Evolutionary conservation across 2,329 filamentous ascomycete genomes (phyloP).

Genomic region (Parafenestella ontariensis): DNA sequence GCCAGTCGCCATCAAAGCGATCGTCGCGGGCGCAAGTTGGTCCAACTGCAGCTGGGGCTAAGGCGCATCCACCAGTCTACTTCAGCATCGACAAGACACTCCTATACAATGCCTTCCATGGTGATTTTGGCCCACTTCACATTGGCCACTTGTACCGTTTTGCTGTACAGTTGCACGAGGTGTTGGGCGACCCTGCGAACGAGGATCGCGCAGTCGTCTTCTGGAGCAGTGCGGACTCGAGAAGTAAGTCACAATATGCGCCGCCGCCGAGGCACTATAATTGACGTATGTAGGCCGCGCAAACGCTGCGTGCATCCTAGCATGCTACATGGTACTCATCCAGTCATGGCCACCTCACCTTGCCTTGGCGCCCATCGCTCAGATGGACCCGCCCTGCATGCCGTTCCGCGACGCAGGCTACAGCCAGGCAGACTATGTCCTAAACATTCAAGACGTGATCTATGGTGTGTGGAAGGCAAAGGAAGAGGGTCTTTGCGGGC

Average conservation of each 20-base stretch:
- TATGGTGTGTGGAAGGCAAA: slow-evolving; percentile 99
- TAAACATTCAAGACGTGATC: slow-evolving; percentile 96
- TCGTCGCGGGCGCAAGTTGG: slow-evolving; percentile 70
- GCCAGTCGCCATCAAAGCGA: slow-evolving; percentile 75
- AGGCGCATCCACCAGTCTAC: slow-evolving; percentile 76
- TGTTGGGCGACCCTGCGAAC: slow-evolving; percentile 89
- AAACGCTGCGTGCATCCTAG: slow-evolving; percentile 92
- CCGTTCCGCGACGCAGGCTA: slow-evolving; percentile 98
- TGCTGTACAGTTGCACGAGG: slow-evolving; percentile 93
- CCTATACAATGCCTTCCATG: slow-evolving; percentile 97
- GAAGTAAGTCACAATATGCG: slow-evolving; percentile 67
- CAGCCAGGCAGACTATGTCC: slow-evolving; percentile 94
- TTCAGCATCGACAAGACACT: slow-evolving; percentile 93
- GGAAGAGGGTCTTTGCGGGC: slow-evolving; percentile 87
- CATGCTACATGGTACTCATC: slow-evolving; percentile 98
- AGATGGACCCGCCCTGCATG: slow-evolving; percentile 97
- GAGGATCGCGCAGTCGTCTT: slow-evolving; percentile 91
- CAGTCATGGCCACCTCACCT: slow-evolving; percentile 97
- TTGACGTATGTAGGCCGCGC: slow-evolving; percentile 69
- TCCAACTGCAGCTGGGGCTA: slow-evolving; percentile 61
- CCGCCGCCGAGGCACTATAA: neutral
- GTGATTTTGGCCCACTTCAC: slow-evolving; percentile 96
- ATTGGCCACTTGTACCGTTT: slow-evolving; percentile 98
- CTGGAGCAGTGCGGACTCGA: slow-evolving; percentile 90
- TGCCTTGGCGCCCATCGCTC: slow-evolving; percentile 91